A percentile compares a stretch with the other conserved stretches of the same genome.
phyloP scores from a whole-genome alignment of 1,284 basidiomycete species.

The Apiotrichum sp. region DNA sequence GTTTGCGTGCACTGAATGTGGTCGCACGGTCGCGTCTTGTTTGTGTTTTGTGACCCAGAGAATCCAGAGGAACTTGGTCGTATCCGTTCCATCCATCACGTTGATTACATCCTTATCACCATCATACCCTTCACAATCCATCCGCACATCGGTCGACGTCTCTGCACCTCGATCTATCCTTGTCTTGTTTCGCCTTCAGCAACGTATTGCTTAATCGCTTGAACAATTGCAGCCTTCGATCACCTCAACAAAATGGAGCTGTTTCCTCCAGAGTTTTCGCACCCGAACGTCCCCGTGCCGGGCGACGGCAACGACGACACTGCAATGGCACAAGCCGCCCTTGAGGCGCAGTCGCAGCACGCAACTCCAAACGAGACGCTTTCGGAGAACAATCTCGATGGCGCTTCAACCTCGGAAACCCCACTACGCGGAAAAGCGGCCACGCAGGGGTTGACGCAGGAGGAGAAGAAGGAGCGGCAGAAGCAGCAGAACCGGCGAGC shows the following conservation, averaged over 20 bases:
- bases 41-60: too few species aligned
- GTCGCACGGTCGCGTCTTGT: too few species aligned
- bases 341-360: neutral
- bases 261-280: neutral
- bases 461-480: conserved; percentile 39
- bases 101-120: too few species aligned
- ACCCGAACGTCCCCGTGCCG: neutral
- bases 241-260: conserved; percentile 1
- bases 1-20: too few species aligned
- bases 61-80: too few species aligned
- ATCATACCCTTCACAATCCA: too few species aligned
- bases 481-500: conserved; percentile 42
- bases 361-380: neutral
- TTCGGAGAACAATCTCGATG: neutral
- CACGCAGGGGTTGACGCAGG: conserved; percentile 13
- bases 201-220: too few species aligned
- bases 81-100: too few species aligned
- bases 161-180: too few species aligned
- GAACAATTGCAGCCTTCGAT: neutral
- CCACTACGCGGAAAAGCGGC: conserved; percentile 13
- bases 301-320: neutral
- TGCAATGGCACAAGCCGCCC: too few species aligned
- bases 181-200: too few species aligned
- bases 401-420: neutral
- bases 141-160: too few species aligned